Evolutionary conservation across 208 protist species (phyloP), one percentile per base, ranked within the genome.

Genomic region (Spongospora subterranea): DNA sequence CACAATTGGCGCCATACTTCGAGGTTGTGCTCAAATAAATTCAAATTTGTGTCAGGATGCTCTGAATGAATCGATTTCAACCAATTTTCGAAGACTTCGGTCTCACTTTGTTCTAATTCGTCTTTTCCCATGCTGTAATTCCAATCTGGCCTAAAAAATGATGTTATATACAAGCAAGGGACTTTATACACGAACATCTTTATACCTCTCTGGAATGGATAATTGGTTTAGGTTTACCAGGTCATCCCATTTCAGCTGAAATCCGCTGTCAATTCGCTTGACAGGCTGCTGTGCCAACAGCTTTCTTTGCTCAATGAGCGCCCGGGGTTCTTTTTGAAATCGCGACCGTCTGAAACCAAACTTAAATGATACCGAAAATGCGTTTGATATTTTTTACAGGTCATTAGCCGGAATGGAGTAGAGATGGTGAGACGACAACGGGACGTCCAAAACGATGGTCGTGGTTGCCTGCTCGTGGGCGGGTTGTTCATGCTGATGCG

Each of bases 1-100:
- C 54, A 65, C 54, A 65, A 29, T 29, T 65, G 54, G 54, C 54
- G 54, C 54, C 54, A 65, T 29, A 65, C 54, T 65, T 65, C 54
- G 20, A 65, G 54, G 54, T 65, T 65, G 54, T 65, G 54, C 54
- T 65, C 54, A 29, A 65, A 65, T 17, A 65, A 65, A 29, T 65
- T 65, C 54, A 65, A 65, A 17, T 17, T 29, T 32, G 17, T 65
- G 54, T 29, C 20, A 29, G 17, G 20, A 29, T 65, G 29, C 54
- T 17, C 29, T 29, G 54, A 17, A 65, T 65, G 20, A 17, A 65
- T 17, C 17, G 17, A 17, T 29, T 17, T 29, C 54, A 65, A 29
- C 54, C 54, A 65, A 65, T 29, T 17, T 29, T 29, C 20, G 54
- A 65, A 65, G 20, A 29, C 54, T 17, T 32, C 54, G 20, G 54